These are phyloP conservation scores for Suillus weaverae DNA, from an alignment of 768 basidiomycete species.

Conservation along the genomic window DNA sequence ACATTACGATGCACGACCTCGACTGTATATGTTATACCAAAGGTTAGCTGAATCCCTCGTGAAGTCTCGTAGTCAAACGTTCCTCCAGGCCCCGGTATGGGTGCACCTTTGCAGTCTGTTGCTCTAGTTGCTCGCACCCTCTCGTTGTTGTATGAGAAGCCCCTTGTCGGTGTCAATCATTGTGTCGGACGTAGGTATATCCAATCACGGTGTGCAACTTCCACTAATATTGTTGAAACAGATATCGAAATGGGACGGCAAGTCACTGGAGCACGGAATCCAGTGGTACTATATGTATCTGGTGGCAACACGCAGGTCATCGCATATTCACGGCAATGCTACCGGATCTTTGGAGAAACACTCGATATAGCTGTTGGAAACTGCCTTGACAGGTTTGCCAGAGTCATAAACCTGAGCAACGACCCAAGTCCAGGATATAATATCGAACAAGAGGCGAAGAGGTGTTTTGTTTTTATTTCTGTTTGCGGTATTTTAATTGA, in stretches of 20 bases:
- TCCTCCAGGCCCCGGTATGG: slow-evolving; percentile 93
- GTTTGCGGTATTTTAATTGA: slow-evolving; percentile 3
- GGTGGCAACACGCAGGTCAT: slow-evolving; percentile 99
- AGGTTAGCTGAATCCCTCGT: slow-evolving; percentile 50
- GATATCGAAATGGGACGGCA: slow-evolving; percentile 99
- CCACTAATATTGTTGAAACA: slow-evolving; percentile 31
- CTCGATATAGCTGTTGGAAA: slow-evolving; percentile 99
- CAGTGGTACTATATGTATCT: slow-evolving; percentile 96
- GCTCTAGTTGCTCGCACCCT: slow-evolving; percentile 91
- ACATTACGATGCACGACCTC: slow-evolving; percentile 69
- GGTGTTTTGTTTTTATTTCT: slow-evolving; percentile 42
- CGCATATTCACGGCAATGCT: slow-evolving; percentile 95
- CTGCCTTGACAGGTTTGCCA: slow-evolving; percentile 94
- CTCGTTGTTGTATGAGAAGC: slow-evolving; percentile 84
- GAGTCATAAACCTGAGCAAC: slow-evolving; percentile 91
- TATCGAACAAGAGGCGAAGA: slow-evolving; percentile 94
- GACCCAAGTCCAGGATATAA: slow-evolving; percentile 97
- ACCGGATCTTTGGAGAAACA: slow-evolving; percentile 98
- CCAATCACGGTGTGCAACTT: background rate
- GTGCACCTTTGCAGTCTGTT: slow-evolving; percentile 93
- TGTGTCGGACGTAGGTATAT: slow-evolving; percentile 86
- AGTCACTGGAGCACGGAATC: slow-evolving; percentile 92
- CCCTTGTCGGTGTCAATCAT: slow-evolving; percentile 97
- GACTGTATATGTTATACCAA: slow-evolving; percentile 98
- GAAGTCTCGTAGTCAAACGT: background rate